Conservation (phyloP, 2,329 filamentous ascomycete genomes). For the Bimuria novae-zelandiae region DNA sequence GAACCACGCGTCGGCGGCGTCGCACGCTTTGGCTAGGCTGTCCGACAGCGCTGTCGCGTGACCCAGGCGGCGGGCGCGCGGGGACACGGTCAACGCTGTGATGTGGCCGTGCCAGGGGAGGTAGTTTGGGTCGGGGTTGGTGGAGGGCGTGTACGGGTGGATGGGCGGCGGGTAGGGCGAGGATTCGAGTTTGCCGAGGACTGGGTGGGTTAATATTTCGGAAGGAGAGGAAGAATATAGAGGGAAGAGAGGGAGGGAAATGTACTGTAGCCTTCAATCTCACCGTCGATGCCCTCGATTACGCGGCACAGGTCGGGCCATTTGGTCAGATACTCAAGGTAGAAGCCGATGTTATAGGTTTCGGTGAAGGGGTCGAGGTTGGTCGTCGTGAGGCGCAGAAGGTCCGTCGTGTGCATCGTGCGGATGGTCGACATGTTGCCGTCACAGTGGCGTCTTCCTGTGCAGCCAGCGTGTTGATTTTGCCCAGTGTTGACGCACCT, state of each 20-base stretch:
- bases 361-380: conserved; percentile 98
- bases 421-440: conserved; percentile 77
- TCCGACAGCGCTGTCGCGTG: conserved; percentile 83
- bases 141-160: conserved; percentile 68
- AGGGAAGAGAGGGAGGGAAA: conserved; percentile 14
- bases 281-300: conserved; percentile 82
- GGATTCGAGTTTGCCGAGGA: conserved; percentile 96
- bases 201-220: conserved; percentile 60
- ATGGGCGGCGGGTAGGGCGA: conserved; percentile 73
- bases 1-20: conserved; percentile 87
- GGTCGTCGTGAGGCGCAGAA: conserved; percentile 88
- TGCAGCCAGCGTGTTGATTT: too few species aligned
- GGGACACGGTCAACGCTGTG: conserved; percentile 90
- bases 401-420: conserved; percentile 69
- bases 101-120: conserved; percentile 99
- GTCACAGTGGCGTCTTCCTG: not conserved
- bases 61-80: conserved; percentile 80
- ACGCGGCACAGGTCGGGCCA: conserved; percentile 96
- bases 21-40: conserved; percentile 79
- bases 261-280: conserved; percentile 92
- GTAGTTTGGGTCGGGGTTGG: conserved; percentile 64
- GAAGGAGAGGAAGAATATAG: not conserved
- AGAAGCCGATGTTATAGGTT: conserved; percentile 94
- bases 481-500: too few species aligned
- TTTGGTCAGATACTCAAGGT: conserved; percentile 91